phyloP scores from a whole-genome alignment of 306 rosid species.

The apple (Malus domestica) region DNA sequence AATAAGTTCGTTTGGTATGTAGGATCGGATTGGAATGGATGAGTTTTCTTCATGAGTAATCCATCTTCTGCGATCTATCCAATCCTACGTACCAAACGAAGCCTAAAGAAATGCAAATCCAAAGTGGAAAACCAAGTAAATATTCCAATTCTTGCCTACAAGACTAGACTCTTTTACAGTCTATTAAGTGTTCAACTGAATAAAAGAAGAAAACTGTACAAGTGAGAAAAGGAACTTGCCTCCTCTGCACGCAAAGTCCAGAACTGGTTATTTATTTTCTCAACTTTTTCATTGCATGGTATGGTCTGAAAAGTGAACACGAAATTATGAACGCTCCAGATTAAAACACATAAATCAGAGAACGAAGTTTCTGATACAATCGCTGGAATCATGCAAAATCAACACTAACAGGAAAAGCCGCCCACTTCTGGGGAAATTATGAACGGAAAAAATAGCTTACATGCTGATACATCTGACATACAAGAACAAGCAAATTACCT shows the following conservation, averaged over 20 bases:
- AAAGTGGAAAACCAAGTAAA: background rate
- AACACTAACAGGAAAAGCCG: background rate
- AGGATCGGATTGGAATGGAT: too few relatives aligned
- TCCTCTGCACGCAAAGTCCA: slow-evolving; percentile 79
- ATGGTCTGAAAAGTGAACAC: slow-evolving; percentile 40
- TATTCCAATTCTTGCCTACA: background rate
- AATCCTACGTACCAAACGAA: too few relatives aligned
- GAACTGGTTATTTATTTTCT: slow-evolving; percentile 71
- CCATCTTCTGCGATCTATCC: too few relatives aligned
- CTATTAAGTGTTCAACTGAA: background rate
- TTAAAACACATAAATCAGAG: background rate
- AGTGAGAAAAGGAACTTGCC: slow-evolving; percentile 23
- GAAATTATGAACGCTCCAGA: background rate
- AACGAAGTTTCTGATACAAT: background rate
- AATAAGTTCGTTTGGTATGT: too few relatives aligned
- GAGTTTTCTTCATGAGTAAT: too few relatives aligned
- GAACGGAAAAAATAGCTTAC: too few relatives aligned
- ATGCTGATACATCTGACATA: background rate
- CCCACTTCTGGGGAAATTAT: background rate
- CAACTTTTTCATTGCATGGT: slow-evolving; percentile 51
- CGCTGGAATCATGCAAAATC: background rate
- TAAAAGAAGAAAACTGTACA: background rate
- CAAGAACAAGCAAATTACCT: slow-evolving; percentile 32
- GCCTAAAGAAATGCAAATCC: background rate
- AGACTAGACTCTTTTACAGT: background rate